Conservation (phyloP, 129 eudicot species). For the Escallonia herrerae region DNA sequence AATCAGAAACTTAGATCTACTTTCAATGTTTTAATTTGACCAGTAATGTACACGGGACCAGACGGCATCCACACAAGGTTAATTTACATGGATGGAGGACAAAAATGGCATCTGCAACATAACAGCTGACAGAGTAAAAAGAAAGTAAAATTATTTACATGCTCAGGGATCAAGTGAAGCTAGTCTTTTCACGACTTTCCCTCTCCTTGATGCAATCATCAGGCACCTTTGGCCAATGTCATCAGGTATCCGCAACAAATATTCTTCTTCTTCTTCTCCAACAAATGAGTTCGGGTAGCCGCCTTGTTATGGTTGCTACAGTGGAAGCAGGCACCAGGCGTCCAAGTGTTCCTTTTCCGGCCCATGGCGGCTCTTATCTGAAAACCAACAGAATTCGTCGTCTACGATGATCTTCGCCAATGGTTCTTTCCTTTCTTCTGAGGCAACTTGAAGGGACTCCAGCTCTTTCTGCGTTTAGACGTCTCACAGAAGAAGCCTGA, state of each 20-base stretch:
- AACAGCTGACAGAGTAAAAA: not conserved
- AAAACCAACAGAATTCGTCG: not conserved
- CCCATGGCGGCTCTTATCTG: not conserved
- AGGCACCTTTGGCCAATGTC: not conserved
- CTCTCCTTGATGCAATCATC: not conserved
- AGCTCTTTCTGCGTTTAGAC: constrained; percentile 86
- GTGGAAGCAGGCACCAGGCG: too few relatives aligned
- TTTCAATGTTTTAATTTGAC: not conserved
- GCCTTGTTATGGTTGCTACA: too few relatives aligned
- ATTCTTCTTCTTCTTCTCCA: not conserved
- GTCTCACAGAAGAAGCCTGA: constrained; percentile 86
- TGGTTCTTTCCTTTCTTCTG: constrained; percentile 70
- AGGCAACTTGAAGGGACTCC: constrained; percentile 93
- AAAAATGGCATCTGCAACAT: not conserved
- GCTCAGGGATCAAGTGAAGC: not conserved
- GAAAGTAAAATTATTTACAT: constrained; percentile 2
- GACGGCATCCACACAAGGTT: not conserved
- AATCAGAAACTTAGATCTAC: not conserved
- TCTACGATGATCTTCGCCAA: constrained; percentile 50
- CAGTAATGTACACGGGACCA: not conserved
- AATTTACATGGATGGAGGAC: not conserved
- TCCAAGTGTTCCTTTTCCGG: too few relatives aligned
- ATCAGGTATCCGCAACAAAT: not conserved
- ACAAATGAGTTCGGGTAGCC: too few relatives aligned
- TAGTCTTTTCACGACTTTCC: not conserved